These are phyloP conservation scores for Auricularia auricula-judae DNA, from an alignment of 768 basidiomycete genomes.

Conservation along the genomic window DNA sequence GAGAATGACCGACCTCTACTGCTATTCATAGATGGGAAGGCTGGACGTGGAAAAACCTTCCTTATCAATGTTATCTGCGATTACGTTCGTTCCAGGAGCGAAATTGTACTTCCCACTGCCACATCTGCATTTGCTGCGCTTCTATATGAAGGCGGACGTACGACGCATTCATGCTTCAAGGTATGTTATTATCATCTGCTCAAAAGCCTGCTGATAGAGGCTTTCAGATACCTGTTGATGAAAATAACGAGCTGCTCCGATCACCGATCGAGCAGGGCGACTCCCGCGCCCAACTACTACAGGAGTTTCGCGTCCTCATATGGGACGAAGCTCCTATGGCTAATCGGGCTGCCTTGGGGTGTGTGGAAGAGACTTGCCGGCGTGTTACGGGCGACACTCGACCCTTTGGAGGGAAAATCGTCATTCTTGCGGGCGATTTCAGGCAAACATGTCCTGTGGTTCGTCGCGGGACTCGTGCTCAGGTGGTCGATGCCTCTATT, in stretches of 20 bases:
- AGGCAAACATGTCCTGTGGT: no score
- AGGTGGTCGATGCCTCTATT: slow-evolving; percentile 10
- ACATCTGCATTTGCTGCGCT: no score
- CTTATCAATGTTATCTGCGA: slow-evolving; percentile 24
- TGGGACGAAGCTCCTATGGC: slow-evolving; percentile 16
- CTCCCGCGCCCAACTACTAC: slow-evolving; percentile 23
- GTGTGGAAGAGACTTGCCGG: slow-evolving; percentile 24
- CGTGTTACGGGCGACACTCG: slow-evolving; percentile 16
- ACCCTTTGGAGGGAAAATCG: slow-evolving; percentile 27
- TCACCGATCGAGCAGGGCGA: slow-evolving; percentile 20
- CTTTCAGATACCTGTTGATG: slow-evolving; percentile 23
- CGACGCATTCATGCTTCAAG: neutral
- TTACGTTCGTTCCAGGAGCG: slow-evolving; percentile 13
- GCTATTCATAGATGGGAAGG: slow-evolving; percentile 28
- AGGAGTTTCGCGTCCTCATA: slow-evolving; percentile 19
- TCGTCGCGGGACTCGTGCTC: no score
- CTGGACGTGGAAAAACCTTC: slow-evolving; percentile 31
- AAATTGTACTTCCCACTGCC: no score
- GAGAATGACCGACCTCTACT: slow-evolving; percentile 1
- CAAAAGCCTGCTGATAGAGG: slow-evolving; percentile 9
- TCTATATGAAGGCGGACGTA: no score
- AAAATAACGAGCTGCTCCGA: slow-evolving; percentile 20
- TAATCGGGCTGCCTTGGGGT: slow-evolving; percentile 22
- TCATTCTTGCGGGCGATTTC: slow-evolving; percentile 16
- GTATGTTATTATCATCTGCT: slow-evolving; percentile 17